phyloP scores from a whole-genome alignment of 2,329 filamentous ascomycete species.

The Fulvia fulva region DNA sequence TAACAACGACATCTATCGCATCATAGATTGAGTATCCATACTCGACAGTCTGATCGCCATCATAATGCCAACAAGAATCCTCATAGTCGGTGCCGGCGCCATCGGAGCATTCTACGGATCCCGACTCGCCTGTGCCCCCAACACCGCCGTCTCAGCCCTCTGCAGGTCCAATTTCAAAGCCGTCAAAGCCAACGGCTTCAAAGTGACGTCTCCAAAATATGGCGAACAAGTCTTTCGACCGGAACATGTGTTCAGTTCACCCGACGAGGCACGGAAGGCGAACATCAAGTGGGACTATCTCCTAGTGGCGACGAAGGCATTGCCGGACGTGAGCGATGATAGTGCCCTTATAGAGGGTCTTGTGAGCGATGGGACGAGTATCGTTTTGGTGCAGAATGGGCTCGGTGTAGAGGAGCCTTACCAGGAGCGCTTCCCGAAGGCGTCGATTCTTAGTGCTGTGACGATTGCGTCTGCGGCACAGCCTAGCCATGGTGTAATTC shows the following conservation, averaged over 20 bases:
- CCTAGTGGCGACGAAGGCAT: slow-evolving; percentile 65
- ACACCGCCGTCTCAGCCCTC: slow-evolving; percentile 62
- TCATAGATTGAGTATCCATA: background rate
- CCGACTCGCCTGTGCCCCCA: slow-evolving; percentile 51
- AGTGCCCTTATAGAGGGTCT: slow-evolving; percentile 58
- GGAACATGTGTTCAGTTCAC: slow-evolving; percentile 57
- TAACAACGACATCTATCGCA: background rate
- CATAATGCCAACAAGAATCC: slow-evolving; percentile 33
- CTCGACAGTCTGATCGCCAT: background rate
- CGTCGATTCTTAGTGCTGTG: slow-evolving; percentile 62
- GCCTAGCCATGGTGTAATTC: slow-evolving; percentile 57
- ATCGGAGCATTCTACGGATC: slow-evolving; percentile 70
- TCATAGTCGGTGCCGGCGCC: slow-evolving; percentile 66
- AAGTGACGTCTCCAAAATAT: slow-evolving; percentile 61
- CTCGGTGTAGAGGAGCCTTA: slow-evolving; percentile 68
- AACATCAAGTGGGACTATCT: slow-evolving; percentile 58
- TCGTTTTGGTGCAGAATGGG: slow-evolving; percentile 68
- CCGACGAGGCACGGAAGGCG: slow-evolving; percentile 50
- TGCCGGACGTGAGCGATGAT: slow-evolving; percentile 62
- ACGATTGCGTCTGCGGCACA: slow-evolving; percentile 67
- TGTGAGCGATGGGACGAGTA: slow-evolving; percentile 51
- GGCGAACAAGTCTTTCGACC: slow-evolving; percentile 63
- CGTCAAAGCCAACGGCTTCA: slow-evolving; percentile 59
- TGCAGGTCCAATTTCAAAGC: slow-evolving; percentile 69
- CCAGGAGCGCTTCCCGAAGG: slow-evolving; percentile 55